Percentiles rank a stretch among this genome's conserved stretches.
phyloP scores from a whole-genome alignment of 2,329 filamentous ascomycete genomes.

The Ascochyta koolunga region DNA sequence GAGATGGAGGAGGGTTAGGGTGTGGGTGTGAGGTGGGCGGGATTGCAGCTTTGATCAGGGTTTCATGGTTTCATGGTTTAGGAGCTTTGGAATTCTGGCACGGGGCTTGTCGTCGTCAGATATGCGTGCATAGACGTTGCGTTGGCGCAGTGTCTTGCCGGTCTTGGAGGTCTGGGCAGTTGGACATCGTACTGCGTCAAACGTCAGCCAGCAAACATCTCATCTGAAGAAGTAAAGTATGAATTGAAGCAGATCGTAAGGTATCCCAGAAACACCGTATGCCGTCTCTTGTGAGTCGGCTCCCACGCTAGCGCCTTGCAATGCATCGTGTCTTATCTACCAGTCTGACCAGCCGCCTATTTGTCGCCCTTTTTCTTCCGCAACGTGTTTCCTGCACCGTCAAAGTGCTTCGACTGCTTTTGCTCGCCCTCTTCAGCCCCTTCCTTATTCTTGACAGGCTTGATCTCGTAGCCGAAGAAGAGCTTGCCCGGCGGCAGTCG shows the following conservation, averaged over 20 bases:
- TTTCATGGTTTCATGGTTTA: neutral
- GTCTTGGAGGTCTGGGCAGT: neutral
- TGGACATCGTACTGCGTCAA: neutral
- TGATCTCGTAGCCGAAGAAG: slow-evolving; percentile 95
- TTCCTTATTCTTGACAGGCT: slow-evolving; percentile 80
- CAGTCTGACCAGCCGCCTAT: slow-evolving; percentile 16
- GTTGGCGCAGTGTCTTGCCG: neutral
- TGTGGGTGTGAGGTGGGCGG: too few relatives aligned
- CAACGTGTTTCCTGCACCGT: slow-evolving; percentile 83
- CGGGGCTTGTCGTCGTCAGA: neutral
- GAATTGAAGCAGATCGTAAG: slow-evolving; percentile 6
- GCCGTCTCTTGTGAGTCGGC: slow-evolving; percentile 1
- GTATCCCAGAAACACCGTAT: slow-evolving; percentile 15
- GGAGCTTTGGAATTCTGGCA: neutral
- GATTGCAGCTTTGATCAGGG: too few relatives aligned
- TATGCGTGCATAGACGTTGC: neutral
- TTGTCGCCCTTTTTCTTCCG: slow-evolving; percentile 71
- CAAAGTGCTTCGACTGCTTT: slow-evolving; percentile 70
- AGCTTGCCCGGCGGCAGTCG: slow-evolving; percentile 86
- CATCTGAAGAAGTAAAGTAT: neutral
- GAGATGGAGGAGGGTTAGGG: neutral
- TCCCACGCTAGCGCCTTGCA: slow-evolving; percentile 30
- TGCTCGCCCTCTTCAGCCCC: slow-evolving; percentile 65
- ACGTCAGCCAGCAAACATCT: neutral
- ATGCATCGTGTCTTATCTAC: slow-evolving; percentile 9